Evolutionary conservation across 805 yeast genomes (phyloP).

Genomic region (Yueomyces sinensis): DNA sequence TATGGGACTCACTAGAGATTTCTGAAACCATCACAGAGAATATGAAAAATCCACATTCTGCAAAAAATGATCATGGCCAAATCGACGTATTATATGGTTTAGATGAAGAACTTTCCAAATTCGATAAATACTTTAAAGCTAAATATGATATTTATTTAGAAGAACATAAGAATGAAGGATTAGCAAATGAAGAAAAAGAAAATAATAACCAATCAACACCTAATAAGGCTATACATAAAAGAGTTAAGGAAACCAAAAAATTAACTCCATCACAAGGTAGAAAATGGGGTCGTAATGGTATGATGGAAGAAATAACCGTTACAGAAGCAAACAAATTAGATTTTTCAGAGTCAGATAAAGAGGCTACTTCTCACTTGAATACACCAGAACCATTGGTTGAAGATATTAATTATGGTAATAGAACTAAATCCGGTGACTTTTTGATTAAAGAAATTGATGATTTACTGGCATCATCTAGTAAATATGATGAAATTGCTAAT

Average conservation of each 20-base stretch:
- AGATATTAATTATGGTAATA: slow-evolving; percentile 25
- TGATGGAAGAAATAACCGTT: slow-evolving; percentile 30
- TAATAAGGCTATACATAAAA: background rate
- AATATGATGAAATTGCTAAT: slow-evolving; percentile 27
- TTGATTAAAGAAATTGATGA: slow-evolving; percentile 49
- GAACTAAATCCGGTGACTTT: slow-evolving; percentile 42
- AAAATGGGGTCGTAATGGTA: slow-evolving; percentile 58
- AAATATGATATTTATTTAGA: slow-evolving; percentile 14
- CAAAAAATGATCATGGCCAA: slow-evolving; percentile 17
- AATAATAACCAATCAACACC: slow-evolving; percentile 3
- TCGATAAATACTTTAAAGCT: slow-evolving; percentile 25
- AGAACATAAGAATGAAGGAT: slow-evolving; percentile 6
- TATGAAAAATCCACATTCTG: slow-evolving; percentile 15
- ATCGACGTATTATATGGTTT: slow-evolving; percentile 18
- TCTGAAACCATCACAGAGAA: slow-evolving; percentile 21
- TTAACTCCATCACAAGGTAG: slow-evolving; percentile 25
- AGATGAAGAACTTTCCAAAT: slow-evolving; percentile 26
- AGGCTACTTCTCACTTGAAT: slow-evolving; percentile 3
- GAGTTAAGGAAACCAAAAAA: slow-evolving; percentile 2
- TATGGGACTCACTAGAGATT: slow-evolving; percentile 25
- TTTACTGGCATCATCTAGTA: slow-evolving; percentile 10
- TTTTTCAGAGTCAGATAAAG: slow-evolving; percentile 31
- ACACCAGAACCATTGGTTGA: slow-evolving; percentile 15
- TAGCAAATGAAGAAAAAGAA: slow-evolving; percentile 3
- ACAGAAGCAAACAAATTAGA: slow-evolving; percentile 35